Percentiles rank a stretch among this genome's conserved stretches.
These are phyloP conservation scores for Akanthomyces uredinophilus DNA, from an alignment of 2,329 filamentous ascomycete species.

Conservation along the genomic window DNA sequence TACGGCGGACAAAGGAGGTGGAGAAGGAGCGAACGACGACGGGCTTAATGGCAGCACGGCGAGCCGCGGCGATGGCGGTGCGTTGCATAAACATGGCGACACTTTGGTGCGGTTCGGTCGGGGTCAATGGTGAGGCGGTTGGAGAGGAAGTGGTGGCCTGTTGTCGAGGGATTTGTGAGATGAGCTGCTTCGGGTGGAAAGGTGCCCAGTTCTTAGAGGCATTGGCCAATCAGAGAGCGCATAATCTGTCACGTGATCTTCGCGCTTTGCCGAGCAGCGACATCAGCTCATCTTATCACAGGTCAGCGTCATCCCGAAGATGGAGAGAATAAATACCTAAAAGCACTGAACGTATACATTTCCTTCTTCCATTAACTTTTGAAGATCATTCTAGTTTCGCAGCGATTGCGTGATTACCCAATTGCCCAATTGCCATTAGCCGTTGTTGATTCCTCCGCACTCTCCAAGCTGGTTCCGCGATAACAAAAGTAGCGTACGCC, in stretches of 20 bases:
- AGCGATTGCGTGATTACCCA: too few species aligned
- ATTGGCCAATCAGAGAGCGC: conserved; percentile 32
- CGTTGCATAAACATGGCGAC: conserved; percentile 59
- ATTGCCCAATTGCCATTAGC: not conserved
- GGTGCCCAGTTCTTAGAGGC: conserved; percentile 27
- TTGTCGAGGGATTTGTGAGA: conserved; percentile 44
- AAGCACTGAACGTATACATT: not conserved
- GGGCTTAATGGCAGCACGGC: conserved; percentile 51
- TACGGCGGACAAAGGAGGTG: conserved; percentile 58
- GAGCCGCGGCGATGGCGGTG: conserved; percentile 55
- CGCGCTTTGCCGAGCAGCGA: conserved; percentile 18
- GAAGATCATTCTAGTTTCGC: not conserved
- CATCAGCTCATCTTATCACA: conserved; percentile 5
- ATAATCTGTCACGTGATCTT: conserved; percentile 29
- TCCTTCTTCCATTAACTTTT: not conserved
- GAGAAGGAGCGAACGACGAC: conserved; percentile 54
- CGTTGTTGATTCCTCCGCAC: too few species aligned
- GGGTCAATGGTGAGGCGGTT: conserved; percentile 19
- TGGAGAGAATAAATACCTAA: not conserved
- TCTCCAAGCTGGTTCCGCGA: not conserved
- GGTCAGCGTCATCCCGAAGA: not conserved
- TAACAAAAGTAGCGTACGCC: not conserved
- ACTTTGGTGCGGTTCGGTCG: conserved; percentile 19
- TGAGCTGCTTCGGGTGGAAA: conserved; percentile 40
- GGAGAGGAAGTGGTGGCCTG: conserved; percentile 23